phyloP scores from a whole-genome alignment of 768 basidiomycete species.

The Amanita brunnescens region DNA sequence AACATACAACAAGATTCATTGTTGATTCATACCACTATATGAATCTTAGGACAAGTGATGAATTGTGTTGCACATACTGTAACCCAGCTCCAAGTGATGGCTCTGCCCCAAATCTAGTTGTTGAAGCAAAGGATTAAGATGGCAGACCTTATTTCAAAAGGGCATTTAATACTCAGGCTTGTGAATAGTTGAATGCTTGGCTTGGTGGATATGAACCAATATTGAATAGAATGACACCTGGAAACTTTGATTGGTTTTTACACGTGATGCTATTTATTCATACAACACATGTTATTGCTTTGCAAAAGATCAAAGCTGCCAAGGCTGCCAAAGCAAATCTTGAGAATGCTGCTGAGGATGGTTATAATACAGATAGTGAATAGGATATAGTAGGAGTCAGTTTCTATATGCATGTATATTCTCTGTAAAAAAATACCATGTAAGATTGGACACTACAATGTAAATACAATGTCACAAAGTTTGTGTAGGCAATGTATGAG shows the following conservation, averaged over 20 bases:
- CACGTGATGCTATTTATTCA: not conserved
- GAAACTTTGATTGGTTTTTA: not conserved
- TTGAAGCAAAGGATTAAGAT: not conserved
- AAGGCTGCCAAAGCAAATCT: too few relatives aligned
- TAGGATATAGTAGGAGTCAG: too few relatives aligned
- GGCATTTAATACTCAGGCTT: not conserved
- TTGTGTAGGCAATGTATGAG: too few relatives aligned
- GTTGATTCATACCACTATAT: conserved; percentile 1
- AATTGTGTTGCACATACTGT: not conserved
- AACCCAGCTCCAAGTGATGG: not conserved
- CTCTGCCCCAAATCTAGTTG: too few relatives aligned
- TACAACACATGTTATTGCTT: not conserved
- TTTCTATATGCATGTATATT: too few relatives aligned
- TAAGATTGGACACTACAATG: too few relatives aligned
- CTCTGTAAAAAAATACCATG: too few relatives aligned
- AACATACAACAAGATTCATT: not conserved
- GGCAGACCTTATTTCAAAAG: not conserved
- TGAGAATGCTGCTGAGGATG: too few relatives aligned
- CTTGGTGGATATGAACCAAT: conserved; percentile 6
- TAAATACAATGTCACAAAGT: too few relatives aligned
- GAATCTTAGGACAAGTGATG: not conserved
- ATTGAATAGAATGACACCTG: conserved; percentile 11
- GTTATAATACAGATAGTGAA: too few relatives aligned
- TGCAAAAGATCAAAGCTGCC: too few relatives aligned
- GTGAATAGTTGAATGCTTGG: conserved; percentile 10